Percentiles rank a stretch among this genome's conserved stretches.
These are phyloP conservation scores for Vigna unguiculata DNA, from an alignment of 306 rosid genomes.

Conservation along the genomic window DNA sequence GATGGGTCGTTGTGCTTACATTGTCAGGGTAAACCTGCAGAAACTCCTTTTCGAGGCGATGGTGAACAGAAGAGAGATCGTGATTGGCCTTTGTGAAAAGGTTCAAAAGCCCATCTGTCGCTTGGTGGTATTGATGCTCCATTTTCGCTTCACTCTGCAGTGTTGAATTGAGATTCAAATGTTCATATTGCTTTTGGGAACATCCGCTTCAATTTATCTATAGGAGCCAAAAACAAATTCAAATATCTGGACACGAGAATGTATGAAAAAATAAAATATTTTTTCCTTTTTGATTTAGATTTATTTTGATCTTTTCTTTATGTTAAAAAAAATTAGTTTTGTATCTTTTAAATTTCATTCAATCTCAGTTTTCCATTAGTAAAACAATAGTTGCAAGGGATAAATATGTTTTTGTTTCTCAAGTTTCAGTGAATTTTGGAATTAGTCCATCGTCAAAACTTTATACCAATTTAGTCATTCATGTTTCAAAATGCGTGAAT, in stretches of 20 bases:
- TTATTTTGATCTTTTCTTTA: too few relatives aligned
- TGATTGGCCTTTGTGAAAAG: conserved; percentile 79
- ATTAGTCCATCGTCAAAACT: too few relatives aligned
- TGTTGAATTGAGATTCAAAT: background rate
- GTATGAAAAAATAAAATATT: too few relatives aligned
- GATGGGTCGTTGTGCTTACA: conserved; percentile 44
- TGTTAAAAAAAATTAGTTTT: too few relatives aligned
- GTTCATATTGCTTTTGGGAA: background rate
- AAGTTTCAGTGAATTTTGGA: too few relatives aligned
- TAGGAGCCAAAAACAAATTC: conserved; percentile 39
- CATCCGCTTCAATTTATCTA: background rate
- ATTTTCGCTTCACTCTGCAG: conserved; percentile 29
- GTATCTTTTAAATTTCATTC: too few relatives aligned
- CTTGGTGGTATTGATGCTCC: conserved; percentile 64
- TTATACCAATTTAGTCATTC: too few relatives aligned
- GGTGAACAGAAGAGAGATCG: conserved; percentile 67
- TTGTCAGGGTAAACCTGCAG: conserved; percentile 79
- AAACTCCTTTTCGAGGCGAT: conserved; percentile 81
- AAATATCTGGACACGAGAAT: background rate
- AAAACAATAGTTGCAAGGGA: too few relatives aligned
- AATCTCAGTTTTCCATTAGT: too few relatives aligned
- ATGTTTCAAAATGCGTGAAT: too few relatives aligned
- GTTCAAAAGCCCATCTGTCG: conserved; percentile 73
- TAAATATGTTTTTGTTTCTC: too few relatives aligned
- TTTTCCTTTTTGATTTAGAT: too few relatives aligned